Base-by-base conservation (phyloP, 495 filamentous ascomycete genomes). In the Schizothecium vesticola region DNA sequence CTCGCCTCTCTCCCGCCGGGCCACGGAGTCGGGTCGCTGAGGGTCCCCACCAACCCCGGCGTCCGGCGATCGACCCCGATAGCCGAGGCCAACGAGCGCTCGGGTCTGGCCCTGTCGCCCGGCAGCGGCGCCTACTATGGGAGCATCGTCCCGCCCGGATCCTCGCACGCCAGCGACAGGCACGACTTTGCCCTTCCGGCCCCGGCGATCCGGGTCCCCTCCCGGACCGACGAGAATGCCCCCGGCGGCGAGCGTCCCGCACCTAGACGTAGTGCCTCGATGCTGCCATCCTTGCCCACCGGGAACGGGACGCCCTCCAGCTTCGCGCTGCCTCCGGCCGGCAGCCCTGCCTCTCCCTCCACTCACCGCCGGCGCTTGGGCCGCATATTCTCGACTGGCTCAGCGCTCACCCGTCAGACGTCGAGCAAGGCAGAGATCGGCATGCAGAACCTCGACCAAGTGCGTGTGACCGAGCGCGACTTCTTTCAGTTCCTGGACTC, bases 401-500 rank as follows among this genome's bases (percentile, higher is more conserved):
- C 75, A 6, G 21, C 61, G 24, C 63, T 70, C 26, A 57, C 70
- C 25, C 69, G 72, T 3, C 69, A 72, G 6, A 58, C 67, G 25
- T 70, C 74, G 0, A 72, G 61, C 70, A 68, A 69, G 60, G 10
- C 9, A 21, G 75, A 77, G 0, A 73, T 74, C 23, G 75, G 76
- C 8, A 58, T 81, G 66, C 76, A 82, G 57, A 72, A 74, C 3
- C 69, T 85, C 0, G 83, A 86, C 61, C 78, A 81, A 24, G 80
- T 87, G 23, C 79, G 80, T 21, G 74, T 83, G 25, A 84, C 87
- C 19, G 87, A 93, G 73, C 85, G 85, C 57, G 91, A 95, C 61
- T 97, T 96, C 73, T 92, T 92, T 71, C 77, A 74, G 0, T 97
- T 92, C 72, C 78, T 97, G 57, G 91, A 96, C 72, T 78, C 75